Conservation (phyloP, 176 grass and related monocot species). For the Thinopyrum elongatum region DNA sequence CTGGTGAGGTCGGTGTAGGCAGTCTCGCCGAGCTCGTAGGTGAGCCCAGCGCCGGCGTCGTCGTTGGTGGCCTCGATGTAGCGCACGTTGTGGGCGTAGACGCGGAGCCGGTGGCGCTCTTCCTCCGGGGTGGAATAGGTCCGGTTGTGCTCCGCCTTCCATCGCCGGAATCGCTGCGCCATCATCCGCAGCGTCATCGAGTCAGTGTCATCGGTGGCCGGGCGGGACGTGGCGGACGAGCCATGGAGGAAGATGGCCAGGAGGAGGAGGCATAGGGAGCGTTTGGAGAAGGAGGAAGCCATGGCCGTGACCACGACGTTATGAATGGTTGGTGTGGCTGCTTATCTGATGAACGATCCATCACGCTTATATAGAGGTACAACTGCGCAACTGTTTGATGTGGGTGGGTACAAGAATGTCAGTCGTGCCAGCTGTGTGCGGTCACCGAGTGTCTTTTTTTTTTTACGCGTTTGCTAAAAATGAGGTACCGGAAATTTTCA, state of each 20-base stretch:
- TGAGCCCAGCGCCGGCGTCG: constrained; percentile 24
- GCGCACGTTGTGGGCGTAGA: constrained; percentile 35
- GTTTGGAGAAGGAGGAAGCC: background rate
- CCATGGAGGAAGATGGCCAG: background rate
- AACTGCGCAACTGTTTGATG: background rate
- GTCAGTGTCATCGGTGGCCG: background rate
- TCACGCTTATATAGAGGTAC: background rate
- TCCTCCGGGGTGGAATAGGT: constrained; percentile 11
- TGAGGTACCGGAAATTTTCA: too few species aligned
- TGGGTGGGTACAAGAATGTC: background rate
- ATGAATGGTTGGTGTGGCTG: background rate
- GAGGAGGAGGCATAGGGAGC: background rate
- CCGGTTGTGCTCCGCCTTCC: constrained; percentile 37
- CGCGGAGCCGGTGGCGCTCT: constrained; percentile 29
- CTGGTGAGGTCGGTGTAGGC: constrained; percentile 55
- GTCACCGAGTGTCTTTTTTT: background rate
- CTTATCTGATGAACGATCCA: background rate
- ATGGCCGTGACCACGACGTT: background rate
- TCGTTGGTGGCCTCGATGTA: constrained; percentile 56
- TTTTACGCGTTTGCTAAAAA: background rate
- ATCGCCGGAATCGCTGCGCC: constrained; percentile 26
- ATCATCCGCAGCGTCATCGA: background rate
- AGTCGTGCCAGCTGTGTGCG: background rate
- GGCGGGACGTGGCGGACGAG: background rate
- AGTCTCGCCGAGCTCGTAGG: constrained; percentile 57